Conservation (phyloP, 208 protist genomes). For the Leishmania martiniquensis region DNA sequence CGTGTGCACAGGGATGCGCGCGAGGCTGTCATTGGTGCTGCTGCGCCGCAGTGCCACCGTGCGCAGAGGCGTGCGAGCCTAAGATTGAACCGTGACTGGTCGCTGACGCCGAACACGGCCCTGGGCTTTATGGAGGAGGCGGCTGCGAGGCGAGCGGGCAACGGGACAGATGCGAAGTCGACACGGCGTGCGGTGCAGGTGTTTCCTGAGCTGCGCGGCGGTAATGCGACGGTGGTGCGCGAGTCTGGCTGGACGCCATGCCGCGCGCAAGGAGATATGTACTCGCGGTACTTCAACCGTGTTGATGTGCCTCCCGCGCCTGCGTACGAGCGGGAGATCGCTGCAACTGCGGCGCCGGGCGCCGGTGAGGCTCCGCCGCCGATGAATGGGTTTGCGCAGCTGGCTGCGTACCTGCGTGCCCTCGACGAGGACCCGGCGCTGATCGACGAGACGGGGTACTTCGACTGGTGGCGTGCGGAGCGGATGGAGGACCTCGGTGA, state of each 20-base stretch:
- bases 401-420: slow-evolving; percentile 21
- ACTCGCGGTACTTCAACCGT: slow-evolving; percentile 14
- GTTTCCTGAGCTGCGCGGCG: background rate
- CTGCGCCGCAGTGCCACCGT: background rate
- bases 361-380: background rate
- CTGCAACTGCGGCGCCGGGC: background rate
- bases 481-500: slow-evolving; percentile 12
- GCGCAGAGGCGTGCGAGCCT: background rate
- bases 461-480: slow-evolving; percentile 26
- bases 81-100: background rate
- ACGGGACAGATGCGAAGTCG: background rate
- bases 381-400: slow-evolving; percentile 28
- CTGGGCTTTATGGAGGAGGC: slow-evolving; percentile 4
- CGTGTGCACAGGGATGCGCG: background rate
- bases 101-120: slow-evolving; percentile 16
- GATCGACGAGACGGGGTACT: slow-evolving; percentile 14
- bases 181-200: background rate
- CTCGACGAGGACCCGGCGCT: slow-evolving; percentile 19
- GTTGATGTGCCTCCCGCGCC: background rate
- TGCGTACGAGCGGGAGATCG: background rate
- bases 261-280: background rate
- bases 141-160: background rate
- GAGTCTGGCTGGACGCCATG: too few species aligned
- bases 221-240: too few species aligned
- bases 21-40: background rate